Evolutionary conservation across 306 rosid species (phyloP), one percentile per base, ranked within the genome.

Genomic region (Prunus kanzakura): DNA sequence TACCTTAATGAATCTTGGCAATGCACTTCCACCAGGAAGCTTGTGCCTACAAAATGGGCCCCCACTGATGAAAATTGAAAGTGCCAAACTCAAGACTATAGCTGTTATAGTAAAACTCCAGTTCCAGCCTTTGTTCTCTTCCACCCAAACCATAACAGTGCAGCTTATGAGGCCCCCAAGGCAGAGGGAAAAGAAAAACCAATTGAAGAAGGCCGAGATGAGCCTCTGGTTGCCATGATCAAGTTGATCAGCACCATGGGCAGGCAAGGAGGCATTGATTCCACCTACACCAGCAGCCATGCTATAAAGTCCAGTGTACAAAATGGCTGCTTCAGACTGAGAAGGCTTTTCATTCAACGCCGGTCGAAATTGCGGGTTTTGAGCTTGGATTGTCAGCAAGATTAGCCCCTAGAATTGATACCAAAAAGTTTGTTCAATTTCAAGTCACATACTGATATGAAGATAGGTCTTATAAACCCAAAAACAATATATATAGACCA

Each of bases 161-260:
- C 76, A 15, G 60, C 85, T 72, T 16, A 85, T 15, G 57, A 86
- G 72, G 9, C 75, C 78, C 13, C 84, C 85, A 0, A 54, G 27
- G 55, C 78, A 71, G 1, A 86, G 5, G 46, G 80, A 71, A 78
- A 76, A 80, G 76, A 81, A 83, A 66, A 75, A 81, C 87, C 86
- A 86, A 27, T 68, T 83, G 84, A 86, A 86, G 85, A 75, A 83
- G 52, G 80, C 66, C 20, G 89, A 74, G 41, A 86, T 75, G 6
- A 75, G 81, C 18, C 67, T 45, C 64, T 69, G 79, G 19, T 86
- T 80, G 23, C 49, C 49, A 56, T 50, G 75, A 41, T 81, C 87
- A 5, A 83, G 78, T 61, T 83, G 87, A 71, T 83, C 85, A 9
- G 85, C 89, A 15, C 89, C 89, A 51, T 86, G 85, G 63, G 87